Evolutionary conservation across 1,139 yeast species (phyloP).

Genomic region (Neolecta irregularis): DNA sequence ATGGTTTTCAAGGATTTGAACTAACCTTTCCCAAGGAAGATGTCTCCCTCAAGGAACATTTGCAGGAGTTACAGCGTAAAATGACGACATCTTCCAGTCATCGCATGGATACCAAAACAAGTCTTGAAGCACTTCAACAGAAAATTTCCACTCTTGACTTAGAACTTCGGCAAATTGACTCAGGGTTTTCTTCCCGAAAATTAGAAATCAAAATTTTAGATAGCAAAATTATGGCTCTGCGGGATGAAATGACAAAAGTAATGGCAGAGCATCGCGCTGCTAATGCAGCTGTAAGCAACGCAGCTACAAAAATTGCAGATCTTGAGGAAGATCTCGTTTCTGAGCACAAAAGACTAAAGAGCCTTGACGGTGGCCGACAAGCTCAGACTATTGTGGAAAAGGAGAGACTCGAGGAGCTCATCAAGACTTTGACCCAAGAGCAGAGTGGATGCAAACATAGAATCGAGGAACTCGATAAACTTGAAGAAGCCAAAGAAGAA

Average conservation of each 20-base stretch:
- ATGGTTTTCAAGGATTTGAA: background rate
- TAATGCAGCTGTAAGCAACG: slow-evolving; percentile 19
- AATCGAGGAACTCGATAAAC: slow-evolving; percentile 15
- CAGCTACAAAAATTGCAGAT: slow-evolving; percentile 18
- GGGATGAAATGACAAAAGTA: slow-evolving; percentile 3
- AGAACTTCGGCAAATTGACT: background rate
- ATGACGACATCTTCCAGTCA: too few species aligned
- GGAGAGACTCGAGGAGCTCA: slow-evolving; percentile 19
- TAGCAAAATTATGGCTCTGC: too few species aligned
- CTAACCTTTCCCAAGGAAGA: too few species aligned
- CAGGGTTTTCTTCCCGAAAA: too few species aligned
- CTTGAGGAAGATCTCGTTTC: slow-evolving; percentile 20
- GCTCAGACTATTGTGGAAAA: slow-evolving; percentile 19
- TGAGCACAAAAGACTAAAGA: slow-evolving; percentile 8
- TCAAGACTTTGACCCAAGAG: slow-evolving; percentile 19
- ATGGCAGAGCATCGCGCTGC: background rate
- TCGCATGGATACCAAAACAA: background rate
- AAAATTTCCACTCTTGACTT: background rate
- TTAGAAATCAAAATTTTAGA: too few species aligned
- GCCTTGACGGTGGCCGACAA: slow-evolving; percentile 12
- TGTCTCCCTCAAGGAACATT: too few species aligned
- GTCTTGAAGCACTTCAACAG: background rate
- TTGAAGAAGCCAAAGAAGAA: slow-evolving; percentile 20
- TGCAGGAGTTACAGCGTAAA: too few species aligned
- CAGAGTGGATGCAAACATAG: slow-evolving; percentile 13